These are phyloP conservation scores for Tephrocybe sp. DNA, from an alignment of 768 basidiomycete species.

Conservation along the genomic window DNA sequence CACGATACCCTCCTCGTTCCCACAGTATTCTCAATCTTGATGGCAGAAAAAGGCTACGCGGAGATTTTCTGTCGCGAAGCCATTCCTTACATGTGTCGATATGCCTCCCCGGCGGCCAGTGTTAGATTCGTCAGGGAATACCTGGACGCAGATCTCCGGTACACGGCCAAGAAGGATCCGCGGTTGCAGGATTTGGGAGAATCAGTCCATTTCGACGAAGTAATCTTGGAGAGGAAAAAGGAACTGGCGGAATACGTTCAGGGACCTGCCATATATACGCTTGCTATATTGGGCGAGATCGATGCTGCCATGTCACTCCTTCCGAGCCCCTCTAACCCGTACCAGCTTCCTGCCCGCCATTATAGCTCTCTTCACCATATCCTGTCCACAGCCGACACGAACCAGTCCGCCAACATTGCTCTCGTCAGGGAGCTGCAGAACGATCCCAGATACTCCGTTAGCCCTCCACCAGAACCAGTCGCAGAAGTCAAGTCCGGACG, in stretches of 20 bases:
- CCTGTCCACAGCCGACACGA: constrained; percentile 16
- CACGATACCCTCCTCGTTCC: constrained; percentile 26
- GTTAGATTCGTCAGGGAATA: constrained; percentile 39
- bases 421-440: constrained; percentile 19
- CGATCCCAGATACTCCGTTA: constrained; percentile 5
- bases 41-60: constrained; percentile 38
- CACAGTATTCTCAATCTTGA: constrained; percentile 29
- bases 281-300: constrained; percentile 35
- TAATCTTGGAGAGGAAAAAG: neutral
- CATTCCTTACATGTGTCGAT: constrained; percentile 42
- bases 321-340: constrained; percentile 29
- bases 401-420: constrained; percentile 10
- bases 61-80: constrained; percentile 18
- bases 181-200: too few species aligned
- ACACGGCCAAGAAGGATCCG: constrained; percentile 15
- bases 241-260: constrained; percentile 26
- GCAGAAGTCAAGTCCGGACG: too few species aligned
- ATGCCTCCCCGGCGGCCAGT: constrained; percentile 32
- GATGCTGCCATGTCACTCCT: constrained; percentile 45
- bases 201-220: too few species aligned
- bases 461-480: too few species aligned
- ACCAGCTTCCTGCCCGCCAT: constrained; percentile 33
- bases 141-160: constrained; percentile 21
- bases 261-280: constrained; percentile 37
- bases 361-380: constrained; percentile 32